Evolutionary conservation across 352 stramenopile species (phyloP), one percentile per base, ranked within the genome.

Genomic region (Blastocystis sp.): DNA sequence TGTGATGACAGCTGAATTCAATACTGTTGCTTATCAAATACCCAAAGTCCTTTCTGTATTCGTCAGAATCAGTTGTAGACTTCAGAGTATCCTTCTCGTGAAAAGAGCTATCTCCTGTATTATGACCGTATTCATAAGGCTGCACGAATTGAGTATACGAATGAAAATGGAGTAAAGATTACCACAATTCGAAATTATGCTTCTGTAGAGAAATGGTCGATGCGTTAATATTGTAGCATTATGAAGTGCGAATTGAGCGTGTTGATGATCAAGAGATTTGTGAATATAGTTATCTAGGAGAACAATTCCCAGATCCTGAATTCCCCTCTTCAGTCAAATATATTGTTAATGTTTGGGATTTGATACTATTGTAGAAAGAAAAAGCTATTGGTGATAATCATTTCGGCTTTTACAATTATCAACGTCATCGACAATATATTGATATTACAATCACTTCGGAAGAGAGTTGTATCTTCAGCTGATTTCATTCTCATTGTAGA

Each of bases 201-300:
- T 13, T 27, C 24, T 15, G 73, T 84, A 54, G 24, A 11, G 15
- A 68, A 33, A 68, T 4, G 0, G 22, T 22, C 2, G 35, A 40
- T 19, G 19, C 1, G 3, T 6, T 64, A 30, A 84, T 44, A 13
- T 19, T 0, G 0, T 84, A 84, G 73, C 73, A 84, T 40, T 84
- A 84, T 64, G 73, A 84, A 42, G 73, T 84, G 11, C 73, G 48
- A 22, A 62, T 84, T 27, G 73, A 84, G 22, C 42, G 15, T 19
- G 11, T 84, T 35, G 53, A 68, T 51, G 73, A 57, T 42, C 27
- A 44, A 6, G 51, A 84, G 35, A 40, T 27, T 11, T 84, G 73
- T 42, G 73, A 84, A 66, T 84, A 84, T 30, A 84, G 73, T n/a
- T 84, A 54, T 68, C n/a, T 84, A 27, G 56, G 24, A 54, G 42